Evolutionary conservation across 73 alveolate species (phyloP), one percentile per base, ranked within the genome.

Genomic region (Vitrella brassicaformis): DNA sequence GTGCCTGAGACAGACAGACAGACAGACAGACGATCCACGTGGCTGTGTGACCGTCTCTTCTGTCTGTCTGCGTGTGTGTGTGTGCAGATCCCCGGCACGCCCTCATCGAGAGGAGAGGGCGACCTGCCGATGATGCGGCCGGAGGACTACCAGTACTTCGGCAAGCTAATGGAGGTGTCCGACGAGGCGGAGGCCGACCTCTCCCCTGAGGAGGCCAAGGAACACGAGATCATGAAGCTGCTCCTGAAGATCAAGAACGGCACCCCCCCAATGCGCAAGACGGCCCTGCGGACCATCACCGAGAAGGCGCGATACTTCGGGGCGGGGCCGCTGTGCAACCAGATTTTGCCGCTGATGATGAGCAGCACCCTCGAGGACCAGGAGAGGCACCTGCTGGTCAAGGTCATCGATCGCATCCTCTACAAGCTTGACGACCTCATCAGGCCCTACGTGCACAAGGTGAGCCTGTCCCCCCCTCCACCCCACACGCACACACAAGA

Each of bases 361-460:
- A 83, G 94, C 39, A 93, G 97, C 28, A 88, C 98, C 28, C 77
- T 95, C 28, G 99, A 95, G 69, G 99, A 95, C 68, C 95, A 95
- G 85, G 99, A 95, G 89, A 80, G 99, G 22, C 99, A 95, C 86
- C 81, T 94, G 79, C 77, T 95, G 74, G 98, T 93, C 66, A 95
- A 95, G 86, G 96, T 92, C 29, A 96, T 96, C 80, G 98, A 96
- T 76, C 91, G 98, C 81, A 88, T 88, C 47, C 87, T 92, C 69
- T 93, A 92, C 81, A 94, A 96, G 85, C 83, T 96, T 73, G 98
- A 87, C 47, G 93, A 94, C 72, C 68, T 1, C 8, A 99, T 95
- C 30, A 87, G 98, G 19, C 99, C 99, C 7, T 94, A 93, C 87
- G 97, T 96, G 31, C 99, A 95, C 79, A 95, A 97, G n/a, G n/a